Percentiles rank a stretch among this genome's conserved stretches.
Conservation (phyloP, 2,329 filamentous ascomycete species). For the Penicillium corylophilum region DNA sequence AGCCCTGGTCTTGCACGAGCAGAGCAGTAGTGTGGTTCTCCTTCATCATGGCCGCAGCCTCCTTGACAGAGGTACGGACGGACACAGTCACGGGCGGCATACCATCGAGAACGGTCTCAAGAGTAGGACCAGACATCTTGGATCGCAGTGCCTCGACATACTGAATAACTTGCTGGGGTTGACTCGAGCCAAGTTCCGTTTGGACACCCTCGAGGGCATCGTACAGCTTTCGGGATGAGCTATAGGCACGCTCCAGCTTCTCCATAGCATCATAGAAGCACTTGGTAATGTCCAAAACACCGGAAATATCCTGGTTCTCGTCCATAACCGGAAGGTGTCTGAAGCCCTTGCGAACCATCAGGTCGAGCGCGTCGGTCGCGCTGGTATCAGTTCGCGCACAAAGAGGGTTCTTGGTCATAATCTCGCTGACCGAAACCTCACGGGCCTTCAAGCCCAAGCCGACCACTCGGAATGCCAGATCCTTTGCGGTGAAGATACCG, state of each 20-base stretch:
- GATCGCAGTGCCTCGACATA: conserved; percentile 93
- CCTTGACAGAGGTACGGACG: conserved; percentile 92
- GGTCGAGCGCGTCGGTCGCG: conserved; percentile 91
- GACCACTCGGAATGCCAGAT: conserved; percentile 94
- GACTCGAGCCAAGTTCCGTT: conserved; percentile 90
- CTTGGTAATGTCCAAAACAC: conserved; percentile 97
- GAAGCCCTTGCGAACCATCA: conserved; percentile 98
- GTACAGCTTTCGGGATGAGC: conserved; percentile 95
- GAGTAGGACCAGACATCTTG: conserved; percentile 97
- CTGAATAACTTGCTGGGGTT: conserved; percentile 97
- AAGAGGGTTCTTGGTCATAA: conserved; percentile 99
- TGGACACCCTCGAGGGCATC: conserved; percentile 97
- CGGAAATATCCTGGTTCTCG: conserved; percentile 98
- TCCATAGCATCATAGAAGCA: conserved; percentile 99
- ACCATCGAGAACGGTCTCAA: conserved; percentile 91
- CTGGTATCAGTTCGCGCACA: conserved; percentile 97
- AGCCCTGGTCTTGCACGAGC: conserved; percentile 91
- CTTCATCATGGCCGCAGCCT: conserved; percentile 94
- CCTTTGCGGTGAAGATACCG: conserved; percentile 98
- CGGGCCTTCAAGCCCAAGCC: conserved; percentile 85
- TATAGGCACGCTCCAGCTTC: conserved; percentile 96
- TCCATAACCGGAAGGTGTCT: conserved; percentile 98
- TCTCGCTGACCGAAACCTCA: conserved; percentile 90
- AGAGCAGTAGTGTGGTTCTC: conserved; percentile 98
- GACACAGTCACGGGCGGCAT: conserved; percentile 91